phyloP scores from a whole-genome alignment of 169 alveolate species.

The Plasmodium ovale region DNA sequence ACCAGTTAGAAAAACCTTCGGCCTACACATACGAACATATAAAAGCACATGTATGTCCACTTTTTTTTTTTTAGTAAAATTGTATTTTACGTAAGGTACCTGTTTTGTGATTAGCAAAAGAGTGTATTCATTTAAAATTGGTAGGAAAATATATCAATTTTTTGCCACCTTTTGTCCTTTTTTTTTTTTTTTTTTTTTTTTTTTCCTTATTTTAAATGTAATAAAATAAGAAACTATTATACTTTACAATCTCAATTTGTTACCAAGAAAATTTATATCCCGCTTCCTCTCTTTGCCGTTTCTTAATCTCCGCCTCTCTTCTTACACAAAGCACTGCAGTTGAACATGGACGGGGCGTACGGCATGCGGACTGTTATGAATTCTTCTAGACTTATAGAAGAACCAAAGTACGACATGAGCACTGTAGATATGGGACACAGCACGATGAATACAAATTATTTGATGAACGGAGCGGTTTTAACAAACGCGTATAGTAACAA shows the following conservation, averaged over 20 bases:
- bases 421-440: conserved; percentile 24
- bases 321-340: neutral
- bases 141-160: neutral
- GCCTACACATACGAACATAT: too few species aligned
- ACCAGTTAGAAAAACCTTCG: too few species aligned
- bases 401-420: conserved; percentile 26
- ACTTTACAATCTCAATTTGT: neutral
- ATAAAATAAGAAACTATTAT: neutral
- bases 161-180: conserved; percentile 1
- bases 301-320: neutral
- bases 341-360: conserved; percentile 54
- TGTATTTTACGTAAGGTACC: neutral
- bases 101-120: neutral
- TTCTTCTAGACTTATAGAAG: conserved; percentile 66
- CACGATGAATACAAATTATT: conserved; percentile 54
- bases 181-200: neutral
- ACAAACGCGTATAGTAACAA: conserved; percentile 25
- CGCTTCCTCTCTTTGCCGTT: neutral
- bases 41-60: too few species aligned
- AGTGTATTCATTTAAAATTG: conserved; percentile 5
- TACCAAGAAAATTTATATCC: neutral
- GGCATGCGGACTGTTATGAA: conserved; percentile 39
- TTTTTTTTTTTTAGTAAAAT: neutral
- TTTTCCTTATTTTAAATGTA: too few species aligned
- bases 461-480: conserved; percentile 68